Evolutionary conservation across 1,284 basidiomycete species (phyloP).

Genomic region (Ceratobasidium sp.): DNA sequence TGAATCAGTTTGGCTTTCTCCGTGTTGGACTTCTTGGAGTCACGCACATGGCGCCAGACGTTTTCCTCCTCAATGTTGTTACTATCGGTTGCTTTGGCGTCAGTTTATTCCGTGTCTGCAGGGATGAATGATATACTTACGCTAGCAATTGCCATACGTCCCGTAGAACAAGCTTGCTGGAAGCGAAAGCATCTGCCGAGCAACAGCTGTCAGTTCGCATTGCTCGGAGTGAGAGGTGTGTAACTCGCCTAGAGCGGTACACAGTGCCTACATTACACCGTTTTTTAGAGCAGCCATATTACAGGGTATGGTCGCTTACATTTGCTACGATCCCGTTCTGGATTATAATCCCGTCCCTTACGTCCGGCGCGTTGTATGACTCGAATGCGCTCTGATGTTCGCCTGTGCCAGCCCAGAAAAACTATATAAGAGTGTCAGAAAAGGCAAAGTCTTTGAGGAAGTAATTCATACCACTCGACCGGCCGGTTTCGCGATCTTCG

Average conservation of each 20-base stretch:
- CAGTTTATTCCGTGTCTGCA: background rate
- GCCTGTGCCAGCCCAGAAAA: constrained; percentile 20
- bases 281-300: no score
- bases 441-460: no score
- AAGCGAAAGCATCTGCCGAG: background rate
- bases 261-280: constrained; percentile 2
- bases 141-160: background rate
- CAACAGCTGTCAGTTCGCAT: no score
- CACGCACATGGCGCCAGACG: background rate
- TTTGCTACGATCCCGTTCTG: constrained; percentile 7
- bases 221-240: background rate
- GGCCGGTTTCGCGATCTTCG: background rate
- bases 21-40: background rate
- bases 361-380: background rate
- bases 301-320: background rate
- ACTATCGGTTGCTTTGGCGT: background rate
- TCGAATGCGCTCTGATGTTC: constrained; percentile 18
- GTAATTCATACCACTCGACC: constrained; percentile 9
- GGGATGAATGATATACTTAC: no score
- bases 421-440: background rate
- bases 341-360: background rate
- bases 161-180: background rate
- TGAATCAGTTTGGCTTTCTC: background rate
- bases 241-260: constrained; percentile 6
- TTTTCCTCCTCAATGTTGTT: constrained; percentile 6